These are phyloP conservation scores for Oryza meyeriana DNA, from an alignment of 176 grass and related monocot species.

Conservation along the genomic window DNA sequence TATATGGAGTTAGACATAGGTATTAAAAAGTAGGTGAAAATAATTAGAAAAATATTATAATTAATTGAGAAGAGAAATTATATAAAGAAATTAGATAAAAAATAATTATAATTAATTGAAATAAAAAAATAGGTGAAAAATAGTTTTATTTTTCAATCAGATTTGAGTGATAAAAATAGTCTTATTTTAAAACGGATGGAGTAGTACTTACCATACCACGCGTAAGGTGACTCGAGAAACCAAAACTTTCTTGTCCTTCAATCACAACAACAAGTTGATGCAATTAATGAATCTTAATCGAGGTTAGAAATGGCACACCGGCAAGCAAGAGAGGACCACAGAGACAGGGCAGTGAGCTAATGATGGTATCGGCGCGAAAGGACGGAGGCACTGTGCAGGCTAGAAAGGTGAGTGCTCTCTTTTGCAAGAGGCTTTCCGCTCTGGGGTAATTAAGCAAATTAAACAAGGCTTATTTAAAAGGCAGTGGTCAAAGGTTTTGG, in stretches of 20 bases:
- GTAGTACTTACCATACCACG: too few relatives aligned
- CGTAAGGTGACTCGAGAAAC: not conserved
- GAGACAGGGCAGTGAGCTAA: not conserved
- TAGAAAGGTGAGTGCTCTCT: not conserved
- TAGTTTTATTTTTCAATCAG: too few relatives aligned
- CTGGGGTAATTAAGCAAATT: constrained; percentile 21
- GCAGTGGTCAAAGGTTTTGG: not conserved
- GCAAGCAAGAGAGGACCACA: not conserved
- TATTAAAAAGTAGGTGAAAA: too few relatives aligned
- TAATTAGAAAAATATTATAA: too few relatives aligned
- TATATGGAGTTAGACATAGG: too few relatives aligned
- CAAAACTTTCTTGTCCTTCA: not conserved
- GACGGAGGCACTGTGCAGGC: not conserved
- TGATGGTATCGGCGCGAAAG: not conserved
- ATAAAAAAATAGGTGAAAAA: too few relatives aligned
- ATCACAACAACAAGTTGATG: not conserved
- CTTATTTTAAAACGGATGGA: too few relatives aligned
- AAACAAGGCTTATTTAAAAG: not conserved
- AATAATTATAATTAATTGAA: too few relatives aligned
- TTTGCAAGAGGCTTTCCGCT: not conserved
- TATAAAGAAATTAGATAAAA: too few relatives aligned
- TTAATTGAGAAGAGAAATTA: too few relatives aligned
- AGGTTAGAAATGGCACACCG: not conserved
- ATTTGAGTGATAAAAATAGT: too few relatives aligned
- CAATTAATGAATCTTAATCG: not conserved